phyloP scores from a whole-genome alignment of 2,329 filamentous ascomycete species.

The Fusarium ambrosium region DNA sequence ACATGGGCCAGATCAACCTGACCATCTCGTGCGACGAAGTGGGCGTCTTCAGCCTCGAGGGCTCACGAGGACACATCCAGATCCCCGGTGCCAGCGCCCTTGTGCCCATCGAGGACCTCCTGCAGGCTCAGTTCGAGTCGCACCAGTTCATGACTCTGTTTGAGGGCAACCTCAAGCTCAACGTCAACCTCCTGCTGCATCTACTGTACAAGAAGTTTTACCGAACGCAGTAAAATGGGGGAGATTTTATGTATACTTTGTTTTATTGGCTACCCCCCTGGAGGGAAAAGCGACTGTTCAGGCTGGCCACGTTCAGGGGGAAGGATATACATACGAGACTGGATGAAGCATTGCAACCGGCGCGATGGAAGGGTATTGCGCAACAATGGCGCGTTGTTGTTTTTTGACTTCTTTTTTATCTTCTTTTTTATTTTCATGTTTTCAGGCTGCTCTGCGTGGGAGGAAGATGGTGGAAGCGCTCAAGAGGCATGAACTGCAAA shows the following conservation, averaged over 20 bases:
- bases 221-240: conserved; percentile 68
- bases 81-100: conserved; percentile 92
- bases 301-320: conserved; percentile 30
- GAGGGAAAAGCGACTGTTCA: conserved; percentile 31
- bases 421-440: conserved; percentile 9
- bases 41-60: conserved; percentile 93
- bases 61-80: conserved; percentile 91
- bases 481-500: conserved; percentile 33
- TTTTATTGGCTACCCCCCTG: conserved; percentile 28
- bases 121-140: conserved; percentile 97
- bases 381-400: conserved; percentile 29
- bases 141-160: conserved; percentile 97
- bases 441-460: conserved; percentile 44
- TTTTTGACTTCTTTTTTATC: not conserved
- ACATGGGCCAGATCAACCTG: conserved; percentile 93
- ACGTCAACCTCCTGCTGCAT: conserved; percentile 97
- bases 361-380: conserved; percentile 41
- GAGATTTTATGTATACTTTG: conserved; percentile 9
- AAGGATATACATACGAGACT: conserved; percentile 30
- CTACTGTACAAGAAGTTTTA: conserved; percentile 99
- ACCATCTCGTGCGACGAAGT: conserved; percentile 96
- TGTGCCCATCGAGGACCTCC: conserved; percentile 90
- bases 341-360: conserved; percentile 44
- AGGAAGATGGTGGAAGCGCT: conserved; percentile 22
- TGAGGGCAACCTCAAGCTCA: conserved; percentile 85